Percentiles rank a stretch among this genome's conserved stretches.
Evolutionary conservation across 352 stramenopile genomes (phyloP).

Genomic region (Globisporangium heterothallicum): DNA sequence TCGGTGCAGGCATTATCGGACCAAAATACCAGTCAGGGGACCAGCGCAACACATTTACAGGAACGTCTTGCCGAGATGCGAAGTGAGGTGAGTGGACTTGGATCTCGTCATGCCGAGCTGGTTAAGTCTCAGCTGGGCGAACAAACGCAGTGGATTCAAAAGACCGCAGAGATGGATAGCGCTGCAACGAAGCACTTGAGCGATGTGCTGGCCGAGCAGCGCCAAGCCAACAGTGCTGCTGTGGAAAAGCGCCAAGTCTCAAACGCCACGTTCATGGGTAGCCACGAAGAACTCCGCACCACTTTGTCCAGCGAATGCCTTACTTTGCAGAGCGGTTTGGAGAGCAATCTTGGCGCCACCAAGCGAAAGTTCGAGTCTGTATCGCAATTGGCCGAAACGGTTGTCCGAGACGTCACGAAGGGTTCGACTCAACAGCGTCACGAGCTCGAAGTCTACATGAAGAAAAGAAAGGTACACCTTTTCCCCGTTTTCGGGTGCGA

Average conservation of each 20-base stretch:
- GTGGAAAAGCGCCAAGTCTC: conserved; percentile 16
- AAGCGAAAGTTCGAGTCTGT: conserved; percentile 26
- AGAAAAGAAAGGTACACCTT: conserved; percentile 38
- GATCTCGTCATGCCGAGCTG: conserved; percentile 19
- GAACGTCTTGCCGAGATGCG: conserved; percentile 24
- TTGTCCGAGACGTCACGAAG: conserved; percentile 22
- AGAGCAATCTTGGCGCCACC: conserved; percentile 21
- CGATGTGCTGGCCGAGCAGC: conserved; percentile 23
- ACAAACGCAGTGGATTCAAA: conserved; percentile 12
- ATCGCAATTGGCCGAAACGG: conserved; percentile 17
- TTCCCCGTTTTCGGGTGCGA: neutral
- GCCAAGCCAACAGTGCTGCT: conserved; percentile 8
- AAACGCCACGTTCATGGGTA: conserved; percentile 22
- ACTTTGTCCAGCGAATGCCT: conserved; percentile 20
- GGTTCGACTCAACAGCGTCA: conserved; percentile 28
- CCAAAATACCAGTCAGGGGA: conserved; percentile 29
- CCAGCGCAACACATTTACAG: conserved; percentile 18
- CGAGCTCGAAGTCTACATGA: conserved; percentile 37
- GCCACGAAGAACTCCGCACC: conserved; percentile 24
- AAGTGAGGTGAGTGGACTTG: conserved; percentile 15
- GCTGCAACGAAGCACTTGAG: conserved; percentile 11
- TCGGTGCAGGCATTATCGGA: conserved; percentile 27
- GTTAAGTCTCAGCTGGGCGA: conserved; percentile 18
- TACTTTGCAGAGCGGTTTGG: conserved; percentile 24
- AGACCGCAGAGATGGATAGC: neutral